Evolutionary conservation across 495 filamentous ascomycete genomes (phyloP), one percentile per base, ranked within the genome.

Genomic region (Opeltia flavorubescens): DNA sequence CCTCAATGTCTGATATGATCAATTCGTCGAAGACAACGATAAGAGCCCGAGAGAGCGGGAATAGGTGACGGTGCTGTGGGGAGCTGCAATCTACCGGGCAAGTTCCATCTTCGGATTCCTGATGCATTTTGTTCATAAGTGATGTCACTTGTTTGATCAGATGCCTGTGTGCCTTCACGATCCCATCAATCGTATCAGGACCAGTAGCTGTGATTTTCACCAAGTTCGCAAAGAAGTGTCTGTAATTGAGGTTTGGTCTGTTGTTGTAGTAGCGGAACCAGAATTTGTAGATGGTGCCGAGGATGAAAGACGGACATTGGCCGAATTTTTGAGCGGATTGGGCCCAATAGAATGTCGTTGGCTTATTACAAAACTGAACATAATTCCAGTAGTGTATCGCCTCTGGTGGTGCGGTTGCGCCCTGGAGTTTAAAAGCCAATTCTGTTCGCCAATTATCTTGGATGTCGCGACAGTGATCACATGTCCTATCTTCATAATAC

Each of bases 211-310:
- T 42, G 25, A 50, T 30, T 2, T 34, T 30, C 4, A 50, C 36
- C 18, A 34, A 27, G 18, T 50, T 46, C n/a, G 48, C 48, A 4
- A 50, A 21, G 33, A 50, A 50, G n/a, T 40, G 31, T 5, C 31
- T 26, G 27, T 36, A 29, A 4, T 46, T 33, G 15, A 45, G 26
- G 6, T 44, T 12, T 7, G 48, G 30, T 20, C 39, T 17, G 35
- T 50, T 18, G 18, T 50, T 23, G 33, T 50, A 17, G 28, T n/a
- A 41, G 5, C 34, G 23, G 20, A n/a, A 31, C 48, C 48, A 50
- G 7, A 29, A 13, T 11, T 39, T 46, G 15, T 39, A 41, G 15
- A 50, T 45, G 17, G 40, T 29, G 4, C 28, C 48, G 17, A 50
- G 41, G 5, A 38, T 20, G 35, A 45, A 28, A 18, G n/a, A 13